phyloP scores from a whole-genome alignment of 164 flowering plant species.

The Berberis vulgaris region DNA sequence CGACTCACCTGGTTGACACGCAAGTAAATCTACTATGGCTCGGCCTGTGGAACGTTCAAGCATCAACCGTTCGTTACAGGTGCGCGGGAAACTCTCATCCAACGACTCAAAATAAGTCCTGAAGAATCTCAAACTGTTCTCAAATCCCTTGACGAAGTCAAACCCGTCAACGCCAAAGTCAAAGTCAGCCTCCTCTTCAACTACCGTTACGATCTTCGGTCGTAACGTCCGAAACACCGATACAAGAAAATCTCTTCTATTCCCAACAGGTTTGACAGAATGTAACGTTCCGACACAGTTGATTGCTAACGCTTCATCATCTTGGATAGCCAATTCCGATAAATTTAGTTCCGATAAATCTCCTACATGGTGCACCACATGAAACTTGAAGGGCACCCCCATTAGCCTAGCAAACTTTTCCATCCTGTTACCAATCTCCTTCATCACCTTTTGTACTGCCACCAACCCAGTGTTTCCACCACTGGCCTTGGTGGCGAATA shows the following conservation, averaged over 20 bases:
- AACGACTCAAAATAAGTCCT: conserved; percentile 76
- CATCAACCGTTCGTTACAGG: conserved; percentile 81
- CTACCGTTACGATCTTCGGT: conserved; percentile 74
- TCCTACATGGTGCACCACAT: conserved; percentile 46
- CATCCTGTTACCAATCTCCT: conserved; percentile 68
- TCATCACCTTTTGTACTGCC: conserved; percentile 57
- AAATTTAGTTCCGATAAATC: conserved; percentile 57
- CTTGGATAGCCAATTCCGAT: conserved; percentile 39
- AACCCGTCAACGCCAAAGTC: conserved; percentile 52
- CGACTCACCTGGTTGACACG: conserved; percentile 48
- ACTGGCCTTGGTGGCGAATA: conserved; percentile 24
- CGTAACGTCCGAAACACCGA: conserved; percentile 38
- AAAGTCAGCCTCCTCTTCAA: conserved; percentile 86
- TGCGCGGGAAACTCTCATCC: conserved; percentile 64
- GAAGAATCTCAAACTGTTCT: conserved; percentile 69
- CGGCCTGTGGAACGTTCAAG: conserved; percentile 78
- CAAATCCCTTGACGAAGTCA: conserved; percentile 54
- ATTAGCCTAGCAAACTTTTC: conserved; percentile 93
- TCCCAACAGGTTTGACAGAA: conserved; percentile 21
- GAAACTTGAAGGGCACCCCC: conserved; percentile 93
- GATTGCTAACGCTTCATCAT: conserved; percentile 73
- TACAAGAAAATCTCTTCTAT: conserved; percentile 39
- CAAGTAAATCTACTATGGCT: conserved; percentile 62
- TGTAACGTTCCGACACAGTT: conserved; percentile 70
- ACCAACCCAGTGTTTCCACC: conserved; percentile 18